Evolutionary conservation across 495 filamentous ascomycete genomes (phyloP).

Genomic region (Talaromyces trachyspermus): DNA sequence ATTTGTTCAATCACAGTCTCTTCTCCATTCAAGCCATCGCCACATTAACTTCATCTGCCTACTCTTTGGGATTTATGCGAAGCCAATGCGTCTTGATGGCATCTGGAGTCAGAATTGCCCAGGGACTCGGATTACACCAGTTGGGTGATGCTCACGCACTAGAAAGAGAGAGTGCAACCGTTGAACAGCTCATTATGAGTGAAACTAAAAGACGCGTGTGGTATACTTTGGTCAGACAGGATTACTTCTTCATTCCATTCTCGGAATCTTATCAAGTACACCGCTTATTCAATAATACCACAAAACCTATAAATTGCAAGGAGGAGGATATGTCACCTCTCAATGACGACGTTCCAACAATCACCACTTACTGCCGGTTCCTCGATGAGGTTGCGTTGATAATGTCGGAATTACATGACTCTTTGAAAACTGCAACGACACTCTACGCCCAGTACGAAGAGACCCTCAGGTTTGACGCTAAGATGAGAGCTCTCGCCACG

Average conservation of each 20-base stretch:
- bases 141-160: no score
- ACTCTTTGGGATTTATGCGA: conserved; percentile 39
- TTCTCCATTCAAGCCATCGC: conserved; percentile 39
- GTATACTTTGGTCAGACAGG: conserved; percentile 39
- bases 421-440: conserved; percentile 25
- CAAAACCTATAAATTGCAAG: conserved; percentile 28
- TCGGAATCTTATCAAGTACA: conserved; percentile 40
- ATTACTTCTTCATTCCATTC: conserved; percentile 43
- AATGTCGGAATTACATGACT: conserved; percentile 36
- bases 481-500: conserved; percentile 31
- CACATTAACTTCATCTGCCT: conserved; percentile 36
- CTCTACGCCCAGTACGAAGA: conserved; percentile 34
- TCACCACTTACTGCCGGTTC: conserved; percentile 31
- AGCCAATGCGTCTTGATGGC: conserved; percentile 33
- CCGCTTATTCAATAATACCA: conserved; percentile 31
- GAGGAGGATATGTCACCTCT: conserved; percentile 31
- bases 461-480: conserved; percentile 33
- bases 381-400: conserved; percentile 31
- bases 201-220: conserved; percentile 39
- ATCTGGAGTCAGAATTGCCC: conserved; percentile 32
- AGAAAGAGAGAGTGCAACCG: conserved; percentile 12
- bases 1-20: conserved; percentile 27
- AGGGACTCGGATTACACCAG: conserved; percentile 28
- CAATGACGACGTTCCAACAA: conserved; percentile 27
- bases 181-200: conserved; percentile 14